A percentile compares a stretch with the other conserved stretches of the same genome.
Evolutionary conservation across 257 asterid species (phyloP).

Genomic region (Penstemon barbatus): DNA sequence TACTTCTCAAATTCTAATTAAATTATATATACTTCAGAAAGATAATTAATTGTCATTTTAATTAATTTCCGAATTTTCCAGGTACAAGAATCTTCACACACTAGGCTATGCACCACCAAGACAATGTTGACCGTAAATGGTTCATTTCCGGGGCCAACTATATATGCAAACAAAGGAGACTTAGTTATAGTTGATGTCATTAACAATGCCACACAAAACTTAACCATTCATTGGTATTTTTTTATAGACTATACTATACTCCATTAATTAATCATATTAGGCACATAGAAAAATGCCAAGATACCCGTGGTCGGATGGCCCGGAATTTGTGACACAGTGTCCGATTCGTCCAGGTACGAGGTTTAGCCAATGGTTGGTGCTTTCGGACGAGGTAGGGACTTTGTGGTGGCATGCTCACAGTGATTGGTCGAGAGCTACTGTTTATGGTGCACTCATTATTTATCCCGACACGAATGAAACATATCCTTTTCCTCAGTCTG

Average conservation of each 20-base stretch:
- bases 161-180: constrained; percentile 38
- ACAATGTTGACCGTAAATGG: constrained; percentile 43
- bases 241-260: not conserved
- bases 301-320: constrained; percentile 65
- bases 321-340: constrained; percentile 53
- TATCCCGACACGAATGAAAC: constrained; percentile 31
- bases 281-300: constrained; percentile 35
- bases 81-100: constrained; percentile 39
- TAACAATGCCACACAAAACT: constrained; percentile 34
- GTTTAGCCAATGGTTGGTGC: constrained; percentile 40
- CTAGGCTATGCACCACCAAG: constrained; percentile 42
- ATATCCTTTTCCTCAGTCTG: constrained; percentile 46
- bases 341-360: constrained; percentile 47
- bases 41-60: too few species aligned
- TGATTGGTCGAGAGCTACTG: constrained; percentile 55
- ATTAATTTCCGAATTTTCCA: constrained; percentile 23
- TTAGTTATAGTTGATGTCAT: constrained; percentile 37
- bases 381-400: constrained; percentile 57
- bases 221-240: constrained; percentile 42
- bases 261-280: too few species aligned
- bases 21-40: not conserved
- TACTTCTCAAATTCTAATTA: too few species aligned
- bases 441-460: constrained; percentile 48
- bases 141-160: constrained; percentile 45
- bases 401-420: constrained; percentile 74